Percentiles rank a stretch among this genome's conserved stretches.
Conservation (phyloP, 2,329 filamentous ascomycete species). For the Zymoseptoria pseudotritici region DNA sequence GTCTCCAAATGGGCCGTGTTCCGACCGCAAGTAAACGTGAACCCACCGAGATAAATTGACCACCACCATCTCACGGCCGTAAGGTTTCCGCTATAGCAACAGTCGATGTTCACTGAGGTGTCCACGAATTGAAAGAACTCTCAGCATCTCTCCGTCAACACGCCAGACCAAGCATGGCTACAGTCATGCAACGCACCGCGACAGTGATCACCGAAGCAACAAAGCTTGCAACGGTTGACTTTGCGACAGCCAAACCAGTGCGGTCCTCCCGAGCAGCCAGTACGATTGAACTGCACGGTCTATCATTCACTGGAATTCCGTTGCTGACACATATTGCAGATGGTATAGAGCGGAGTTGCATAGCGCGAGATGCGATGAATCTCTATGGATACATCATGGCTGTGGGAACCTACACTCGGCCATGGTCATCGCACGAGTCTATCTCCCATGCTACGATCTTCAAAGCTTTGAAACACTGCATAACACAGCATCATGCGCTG, state of each 20-base stretch:
- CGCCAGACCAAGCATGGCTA: neutral
- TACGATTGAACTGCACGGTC: neutral
- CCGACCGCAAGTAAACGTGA: too few relatives aligned
- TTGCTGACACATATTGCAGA: neutral
- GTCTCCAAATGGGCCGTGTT: too few relatives aligned
- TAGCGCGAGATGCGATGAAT: conserved; percentile 34
- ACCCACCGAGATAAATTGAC: too few relatives aligned
- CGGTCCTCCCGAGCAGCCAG: neutral
- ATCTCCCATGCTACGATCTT: conserved; percentile 17
- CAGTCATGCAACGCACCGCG: neutral
- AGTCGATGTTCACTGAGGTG: neutral
- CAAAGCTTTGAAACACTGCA: conserved; percentile 33
- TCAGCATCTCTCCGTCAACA: neutral
- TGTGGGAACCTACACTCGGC: conserved; percentile 29
- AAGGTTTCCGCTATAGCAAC: too few relatives aligned
- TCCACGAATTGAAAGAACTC: neutral
- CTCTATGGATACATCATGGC: conserved; percentile 36
- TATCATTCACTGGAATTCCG: neutral
- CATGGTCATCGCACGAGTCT: conserved; percentile 9
- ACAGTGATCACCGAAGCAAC: neutral
- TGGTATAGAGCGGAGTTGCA: conserved; percentile 32
- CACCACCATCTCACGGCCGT: too few relatives aligned
- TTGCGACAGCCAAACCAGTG: neutral
- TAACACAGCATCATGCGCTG: conserved; percentile 35
- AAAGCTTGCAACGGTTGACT: neutral